These are phyloP conservation scores for Kwoniella dendrophila DNA, from an alignment of 768 basidiomycete species.

Conservation along the genomic window DNA sequence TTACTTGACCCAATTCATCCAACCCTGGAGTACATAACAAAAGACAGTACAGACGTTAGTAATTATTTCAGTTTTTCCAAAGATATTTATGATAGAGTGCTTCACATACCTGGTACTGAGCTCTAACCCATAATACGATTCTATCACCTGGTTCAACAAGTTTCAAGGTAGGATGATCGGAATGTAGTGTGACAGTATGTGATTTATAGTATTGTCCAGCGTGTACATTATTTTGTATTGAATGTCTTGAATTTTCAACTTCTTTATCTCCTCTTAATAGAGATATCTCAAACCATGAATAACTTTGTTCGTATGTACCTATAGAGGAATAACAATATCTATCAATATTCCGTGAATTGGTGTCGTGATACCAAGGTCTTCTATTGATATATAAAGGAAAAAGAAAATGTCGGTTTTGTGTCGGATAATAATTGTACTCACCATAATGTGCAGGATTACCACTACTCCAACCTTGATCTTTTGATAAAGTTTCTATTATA, in stretches of 20 bases:
- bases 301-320: slow-evolving; percentile 47
- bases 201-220: slow-evolving; percentile 48
- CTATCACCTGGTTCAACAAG: slow-evolving; percentile 39
- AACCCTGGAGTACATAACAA: slow-evolving; percentile 24
- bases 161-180: slow-evolving; percentile 26
- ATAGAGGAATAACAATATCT: not conserved
- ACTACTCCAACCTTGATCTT: slow-evolving; percentile 49
- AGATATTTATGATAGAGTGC: not conserved
- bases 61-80: not conserved
- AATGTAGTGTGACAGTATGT: slow-evolving; percentile 26
- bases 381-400: not conserved
- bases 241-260: slow-evolving; percentile 31
- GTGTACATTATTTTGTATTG: slow-evolving; percentile 46
- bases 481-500: slow-evolving; percentile 39
- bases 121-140: slow-evolving; percentile 44
- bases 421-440: slow-evolving; percentile 6
- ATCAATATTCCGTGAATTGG: not conserved
- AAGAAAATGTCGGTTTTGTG: not conserved
- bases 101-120: slow-evolving; percentile 43
- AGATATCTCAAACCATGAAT: slow-evolving; percentile 50
- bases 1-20: slow-evolving; percentile 37
- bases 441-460: slow-evolving; percentile 26
- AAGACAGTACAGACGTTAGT: not conserved
- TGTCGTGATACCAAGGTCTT: not conserved
- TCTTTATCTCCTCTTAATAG: slow-evolving; percentile 38